Evolutionary conservation across 169 alveolate species (phyloP).

Genomic region (Eimeria brunetti): DNA sequence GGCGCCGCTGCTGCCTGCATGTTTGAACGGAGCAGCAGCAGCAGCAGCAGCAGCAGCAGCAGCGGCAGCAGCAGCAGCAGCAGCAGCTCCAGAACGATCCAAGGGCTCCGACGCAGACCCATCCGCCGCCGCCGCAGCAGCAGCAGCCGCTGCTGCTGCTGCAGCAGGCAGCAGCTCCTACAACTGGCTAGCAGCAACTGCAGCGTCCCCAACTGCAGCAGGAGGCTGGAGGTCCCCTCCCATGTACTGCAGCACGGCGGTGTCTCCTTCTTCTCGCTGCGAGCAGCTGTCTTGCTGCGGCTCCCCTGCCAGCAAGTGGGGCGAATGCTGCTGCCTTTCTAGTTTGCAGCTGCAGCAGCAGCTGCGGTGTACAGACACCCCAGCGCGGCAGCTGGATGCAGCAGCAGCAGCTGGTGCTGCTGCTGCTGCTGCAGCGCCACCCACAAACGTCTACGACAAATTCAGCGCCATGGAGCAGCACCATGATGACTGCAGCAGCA

Average conservation of each 20-base stretch:
- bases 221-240: constrained; percentile 64
- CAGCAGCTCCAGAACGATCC: background rate
- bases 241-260: constrained; percentile 72
- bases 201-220: constrained; percentile 59
- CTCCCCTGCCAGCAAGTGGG: constrained; percentile 62
- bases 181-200: constrained; percentile 23
- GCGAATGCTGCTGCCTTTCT: constrained; percentile 63
- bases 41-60: constrained; percentile 8
- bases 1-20: constrained; percentile 56
- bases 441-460: background rate
- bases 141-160: constrained; percentile 41
- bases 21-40: constrained; percentile 37
- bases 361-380: constrained; percentile 61
- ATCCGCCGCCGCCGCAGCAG: constrained; percentile 24
- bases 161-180: constrained; percentile 15
- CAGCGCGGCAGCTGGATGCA: constrained; percentile 21
- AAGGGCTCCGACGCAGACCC: background rate
- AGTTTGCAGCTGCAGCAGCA: constrained; percentile 67
- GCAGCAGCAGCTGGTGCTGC: constrained; percentile 35
- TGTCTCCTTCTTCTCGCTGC: constrained; percentile 66
- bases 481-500: background rate
- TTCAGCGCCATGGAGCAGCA: background rate
- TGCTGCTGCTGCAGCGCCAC: background rate
- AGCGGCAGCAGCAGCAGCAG: background rate
- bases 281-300: constrained; percentile 76